phyloP scores from a whole-genome alignment of 345 rosid species.

The Murraya koenigii region DNA sequence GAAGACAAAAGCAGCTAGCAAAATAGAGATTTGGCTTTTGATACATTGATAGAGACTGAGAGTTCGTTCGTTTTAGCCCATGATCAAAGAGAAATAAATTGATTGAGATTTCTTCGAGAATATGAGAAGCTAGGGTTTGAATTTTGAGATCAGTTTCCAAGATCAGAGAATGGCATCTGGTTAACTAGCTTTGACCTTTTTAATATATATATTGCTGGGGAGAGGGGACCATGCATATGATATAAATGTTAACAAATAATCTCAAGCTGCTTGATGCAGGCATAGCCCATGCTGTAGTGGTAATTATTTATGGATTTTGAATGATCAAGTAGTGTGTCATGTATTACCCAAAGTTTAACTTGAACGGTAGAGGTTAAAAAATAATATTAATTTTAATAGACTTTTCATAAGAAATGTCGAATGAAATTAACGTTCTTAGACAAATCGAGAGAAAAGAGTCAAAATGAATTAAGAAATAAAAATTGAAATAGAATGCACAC shows the following conservation, averaged over 20 bases:
- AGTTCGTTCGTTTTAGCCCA: slow-evolving; percentile 11
- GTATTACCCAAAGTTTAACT: too few species aligned
- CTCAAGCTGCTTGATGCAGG: not conserved
- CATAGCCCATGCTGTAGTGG: not conserved
- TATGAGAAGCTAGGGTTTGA: not conserved
- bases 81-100: slow-evolving; percentile 19
- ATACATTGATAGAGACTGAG: slow-evolving; percentile 20
- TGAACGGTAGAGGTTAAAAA: too few species aligned
- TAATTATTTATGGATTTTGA: not conserved
- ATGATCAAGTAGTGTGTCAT: not conserved
- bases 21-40: slow-evolving; percentile 20
- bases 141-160: slow-evolving; percentile 8
- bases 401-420: too few species aligned
- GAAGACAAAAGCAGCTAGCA: slow-evolving; percentile 8
- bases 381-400: too few species aligned
- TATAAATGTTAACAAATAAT: slow-evolving; percentile 5
- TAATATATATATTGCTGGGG: not conserved
- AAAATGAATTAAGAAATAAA: too few species aligned
- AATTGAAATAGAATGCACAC: too few species aligned
- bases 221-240: not conserved
- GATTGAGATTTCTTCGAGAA: not conserved
- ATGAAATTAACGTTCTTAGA: too few species aligned
- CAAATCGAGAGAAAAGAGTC: too few species aligned
- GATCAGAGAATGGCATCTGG: slow-evolving; percentile 6
- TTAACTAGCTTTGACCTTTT: slow-evolving; percentile 4